Base-by-base conservation (phyloP, 2,329 filamentous ascomycete genomes). In the Trichoderma oligosporum region DNA sequence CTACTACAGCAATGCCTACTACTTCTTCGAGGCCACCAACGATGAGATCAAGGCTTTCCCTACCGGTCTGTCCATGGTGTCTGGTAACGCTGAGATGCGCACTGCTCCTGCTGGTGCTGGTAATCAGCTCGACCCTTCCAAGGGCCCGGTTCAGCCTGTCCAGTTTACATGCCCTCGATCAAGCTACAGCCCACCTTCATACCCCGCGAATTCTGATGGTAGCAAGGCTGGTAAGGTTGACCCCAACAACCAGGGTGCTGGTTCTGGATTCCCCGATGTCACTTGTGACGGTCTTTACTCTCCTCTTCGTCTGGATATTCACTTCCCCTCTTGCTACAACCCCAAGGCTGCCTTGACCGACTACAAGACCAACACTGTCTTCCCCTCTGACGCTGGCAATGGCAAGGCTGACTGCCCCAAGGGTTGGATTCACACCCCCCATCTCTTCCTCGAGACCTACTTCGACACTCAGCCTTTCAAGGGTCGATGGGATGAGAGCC, bases 1-100 rank as follows among this genome's bases (percentile, higher is more conserved):
- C 60, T 85, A 86, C 66, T 89, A 89, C 68, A 85, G 87, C 81
- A 85, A 86, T 66, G 82, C 82, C 60, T 94, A 94, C 76, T 92
- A 93, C 74, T 85, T 87, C 72, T 86, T 86, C 69, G 83, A 86
- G 63, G 65, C 75, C 41, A 82, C 83, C 63, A 79, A 85, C 61
- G 85, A 90, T 64, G 77, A 84, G 22, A 80, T 90, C 67, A 78
- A 80, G 64, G 78, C 87, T 12, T 92, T 91, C 75, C 89, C 88
- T 9, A 67, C 78, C 8, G 86, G 85, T 18, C 79, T 93, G 63
- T 82, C 85, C 67, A 89, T 93, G 77, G 66, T 92, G 56, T 83
- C 80, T 59, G 89, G 89, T 49, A 78, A 89, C 66, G 73, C 82
- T 11, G 76, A 69, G 67, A 75, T 78, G 59, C 82, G 87, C 55